A percentile compares a stretch with the other conserved stretches of the same genome.
Evolutionary conservation across 2,329 filamentous ascomycete genomes (phyloP).

Genomic region (Dactylonectria macrodidyma): DNA sequence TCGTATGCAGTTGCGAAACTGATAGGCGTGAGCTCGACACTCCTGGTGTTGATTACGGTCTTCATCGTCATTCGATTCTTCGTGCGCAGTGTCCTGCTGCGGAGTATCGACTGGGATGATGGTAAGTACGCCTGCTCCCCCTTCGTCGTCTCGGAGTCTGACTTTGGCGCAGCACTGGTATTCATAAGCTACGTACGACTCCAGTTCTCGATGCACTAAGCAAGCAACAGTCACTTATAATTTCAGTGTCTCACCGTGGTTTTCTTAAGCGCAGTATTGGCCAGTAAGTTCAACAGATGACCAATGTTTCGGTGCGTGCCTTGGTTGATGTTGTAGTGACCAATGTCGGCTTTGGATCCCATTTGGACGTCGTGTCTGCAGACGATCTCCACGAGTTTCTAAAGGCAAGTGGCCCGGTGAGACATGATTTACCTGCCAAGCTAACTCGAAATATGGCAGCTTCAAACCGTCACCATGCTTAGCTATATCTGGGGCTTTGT

Average conservation of each 20-base stretch:
- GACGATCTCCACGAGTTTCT: neutral
- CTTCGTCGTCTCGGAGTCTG: neutral
- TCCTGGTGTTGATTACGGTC: slow-evolving; percentile 15
- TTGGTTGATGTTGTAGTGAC: neutral
- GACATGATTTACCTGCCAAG: neutral
- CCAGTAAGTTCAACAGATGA: neutral
- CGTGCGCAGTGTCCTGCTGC: slow-evolving; percentile 3
- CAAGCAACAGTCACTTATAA: neutral
- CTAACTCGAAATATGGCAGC: neutral
- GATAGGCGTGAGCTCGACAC: slow-evolving; percentile 19
- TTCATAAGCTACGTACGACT: neutral
- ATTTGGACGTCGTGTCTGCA: neutral
- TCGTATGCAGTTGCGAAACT: slow-evolving; percentile 3
- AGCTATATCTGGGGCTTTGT: neutral
- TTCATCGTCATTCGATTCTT: slow-evolving; percentile 15
- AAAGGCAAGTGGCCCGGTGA: neutral
- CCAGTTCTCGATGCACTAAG: neutral
- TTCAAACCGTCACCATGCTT: neutral
- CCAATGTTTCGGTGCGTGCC: neutral
- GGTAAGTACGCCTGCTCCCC: neutral
- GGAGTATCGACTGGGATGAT: neutral
- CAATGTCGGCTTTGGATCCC: neutral
- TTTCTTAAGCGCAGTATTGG: neutral
- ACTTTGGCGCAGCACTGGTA: neutral
- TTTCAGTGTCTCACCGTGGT: neutral